phyloP scores from a whole-genome alignment of 257 asterid genomes.

The Solanum medicagineum region DNA sequence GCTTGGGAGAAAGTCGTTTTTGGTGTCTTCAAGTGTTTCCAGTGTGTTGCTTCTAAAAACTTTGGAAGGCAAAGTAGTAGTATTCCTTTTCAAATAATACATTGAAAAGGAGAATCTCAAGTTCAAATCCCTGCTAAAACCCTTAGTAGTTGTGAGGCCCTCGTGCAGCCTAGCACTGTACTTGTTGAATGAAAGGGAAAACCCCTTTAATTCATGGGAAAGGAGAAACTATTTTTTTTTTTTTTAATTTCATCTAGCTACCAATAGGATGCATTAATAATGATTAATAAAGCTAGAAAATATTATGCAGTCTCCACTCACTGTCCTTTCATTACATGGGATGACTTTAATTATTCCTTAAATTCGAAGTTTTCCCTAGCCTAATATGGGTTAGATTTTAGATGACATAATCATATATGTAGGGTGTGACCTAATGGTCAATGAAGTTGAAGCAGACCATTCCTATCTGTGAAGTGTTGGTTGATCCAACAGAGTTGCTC shows the following conservation, averaged over 20 bases:
- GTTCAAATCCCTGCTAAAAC: neutral
- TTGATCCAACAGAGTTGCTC: neutral
- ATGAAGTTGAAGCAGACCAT: neutral
- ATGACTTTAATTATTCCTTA: neutral
- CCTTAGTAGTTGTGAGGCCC: neutral
- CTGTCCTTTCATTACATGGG: neutral
- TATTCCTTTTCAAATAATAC: constrained; percentile 6
- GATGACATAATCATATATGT: neutral
- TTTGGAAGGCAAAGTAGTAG: neutral
- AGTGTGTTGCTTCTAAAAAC: neutral
- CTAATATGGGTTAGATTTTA: neutral
- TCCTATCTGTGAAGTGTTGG: neutral
- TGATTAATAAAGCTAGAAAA: neutral
- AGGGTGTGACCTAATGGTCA: neutral
- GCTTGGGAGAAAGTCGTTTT: neutral
- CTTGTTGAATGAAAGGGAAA: neutral
- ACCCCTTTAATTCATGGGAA: neutral
- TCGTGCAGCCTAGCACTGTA: neutral
- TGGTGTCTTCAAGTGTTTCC: neutral
- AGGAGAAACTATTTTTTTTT: neutral
- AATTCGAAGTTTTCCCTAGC: neutral
- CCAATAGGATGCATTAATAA: neutral
- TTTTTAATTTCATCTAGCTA: neutral
- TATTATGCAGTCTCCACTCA: neutral
- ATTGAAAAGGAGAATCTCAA: constrained; percentile 67